Evolutionary conservation across 2,329 filamentous ascomycete species (phyloP).

Genomic region (Ascochyta rabiei): DNA sequence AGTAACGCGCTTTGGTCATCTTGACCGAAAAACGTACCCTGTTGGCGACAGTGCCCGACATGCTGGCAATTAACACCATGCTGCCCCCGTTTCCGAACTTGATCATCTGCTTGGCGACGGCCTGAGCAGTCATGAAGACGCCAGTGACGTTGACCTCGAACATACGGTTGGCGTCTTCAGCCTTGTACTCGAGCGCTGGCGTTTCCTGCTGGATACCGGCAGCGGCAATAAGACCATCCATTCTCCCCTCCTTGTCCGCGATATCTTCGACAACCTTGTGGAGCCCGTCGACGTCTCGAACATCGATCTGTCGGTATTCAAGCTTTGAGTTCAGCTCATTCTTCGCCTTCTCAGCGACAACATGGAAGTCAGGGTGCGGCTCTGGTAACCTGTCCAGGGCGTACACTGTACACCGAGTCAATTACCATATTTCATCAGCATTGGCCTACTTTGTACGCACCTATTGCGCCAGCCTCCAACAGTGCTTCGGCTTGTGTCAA

Average conservation of each 20-base stretch:
- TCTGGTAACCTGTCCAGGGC: conserved; percentile 67
- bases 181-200: conserved; percentile 76
- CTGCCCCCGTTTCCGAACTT: conserved; percentile 64
- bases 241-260: conserved; percentile 69
- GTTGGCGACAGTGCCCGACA: conserved; percentile 67
- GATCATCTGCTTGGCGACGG: conserved; percentile 69
- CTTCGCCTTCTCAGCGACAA: conserved; percentile 67
- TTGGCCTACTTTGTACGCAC: conserved; percentile 40
- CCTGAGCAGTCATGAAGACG: conserved; percentile 68
- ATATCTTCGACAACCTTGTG: conserved; percentile 73
- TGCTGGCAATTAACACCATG: conserved; percentile 67
- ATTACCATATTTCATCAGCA: background rate
- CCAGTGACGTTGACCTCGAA: conserved; percentile 67
- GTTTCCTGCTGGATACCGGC: conserved; percentile 84
- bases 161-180: conserved; percentile 67
- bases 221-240: conserved; percentile 80
- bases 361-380: conserved; percentile 67
- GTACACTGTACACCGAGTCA: conserved; percentile 59
- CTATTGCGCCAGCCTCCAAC: conserved; percentile 74
- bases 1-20: conserved; percentile 4
- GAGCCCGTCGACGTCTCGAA: conserved; percentile 72
- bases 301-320: conserved; percentile 79
- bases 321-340: conserved; percentile 70
- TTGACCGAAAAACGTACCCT: conserved; percentile 54
- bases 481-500: conserved; percentile 75